A percentile compares a stretch with the other conserved stretches of the same genome.
Conservation (phyloP, 2,329 filamentous ascomycete species). For the Ramichloridium luteum region DNA sequence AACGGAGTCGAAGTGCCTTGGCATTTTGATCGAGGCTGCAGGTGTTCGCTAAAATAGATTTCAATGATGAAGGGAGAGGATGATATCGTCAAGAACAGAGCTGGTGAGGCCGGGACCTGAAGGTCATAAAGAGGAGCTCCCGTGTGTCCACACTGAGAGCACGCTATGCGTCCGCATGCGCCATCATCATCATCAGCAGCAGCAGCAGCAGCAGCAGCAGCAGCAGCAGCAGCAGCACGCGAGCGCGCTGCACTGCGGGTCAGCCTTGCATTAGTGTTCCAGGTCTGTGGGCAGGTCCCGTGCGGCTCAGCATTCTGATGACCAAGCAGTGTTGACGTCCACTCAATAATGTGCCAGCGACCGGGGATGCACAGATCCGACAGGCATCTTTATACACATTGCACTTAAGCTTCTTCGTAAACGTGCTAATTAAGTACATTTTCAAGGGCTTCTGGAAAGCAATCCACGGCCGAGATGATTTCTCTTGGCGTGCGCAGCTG, state of each 20-base stretch:
- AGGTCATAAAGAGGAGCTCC: constrained; percentile 1
- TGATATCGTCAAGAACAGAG: constrained; percentile 1
- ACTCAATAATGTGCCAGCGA: background rate
- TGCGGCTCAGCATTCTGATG: constrained; percentile 1
- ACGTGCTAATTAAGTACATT: too few species aligned
- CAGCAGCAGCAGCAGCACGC: background rate
- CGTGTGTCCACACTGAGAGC: background rate
- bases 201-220: too few species aligned
- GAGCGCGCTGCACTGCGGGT: constrained; percentile 1
- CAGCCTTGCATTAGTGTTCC: background rate
- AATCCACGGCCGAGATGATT: background rate
- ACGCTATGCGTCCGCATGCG: too few species aligned
- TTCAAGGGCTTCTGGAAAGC: background rate
- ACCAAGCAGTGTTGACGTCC: background rate
- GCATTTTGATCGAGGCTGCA: background rate
- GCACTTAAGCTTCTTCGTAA: background rate
- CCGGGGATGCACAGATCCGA: background rate
- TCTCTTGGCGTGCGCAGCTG: background rate
- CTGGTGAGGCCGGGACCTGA: constrained; percentile 1
- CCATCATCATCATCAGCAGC: background rate
- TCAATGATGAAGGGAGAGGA: background rate
- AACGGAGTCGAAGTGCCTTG: constrained; percentile 10
- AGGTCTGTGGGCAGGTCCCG: constrained; percentile 1
- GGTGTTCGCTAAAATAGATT: background rate
- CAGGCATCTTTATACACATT: background rate